Conservation (phyloP, 352 stramenopile genomes). For the Globisporangium splendens region DNA sequence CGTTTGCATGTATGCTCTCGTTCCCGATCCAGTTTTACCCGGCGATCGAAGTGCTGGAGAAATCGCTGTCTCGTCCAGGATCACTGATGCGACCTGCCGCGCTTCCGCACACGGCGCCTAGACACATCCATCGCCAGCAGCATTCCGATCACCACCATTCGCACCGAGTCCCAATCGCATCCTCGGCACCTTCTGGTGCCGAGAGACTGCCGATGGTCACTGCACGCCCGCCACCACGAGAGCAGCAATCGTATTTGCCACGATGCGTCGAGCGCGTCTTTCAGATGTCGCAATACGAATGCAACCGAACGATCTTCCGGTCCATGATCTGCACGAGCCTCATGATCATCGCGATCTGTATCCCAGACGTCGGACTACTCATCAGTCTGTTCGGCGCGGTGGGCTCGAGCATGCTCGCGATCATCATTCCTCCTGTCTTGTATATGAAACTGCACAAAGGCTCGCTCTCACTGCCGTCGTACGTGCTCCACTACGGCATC, state of each 20-base stretch:
- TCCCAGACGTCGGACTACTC: conserved; percentile 64
- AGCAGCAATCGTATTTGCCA: conserved; percentile 6
- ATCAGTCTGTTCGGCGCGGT: conserved; percentile 82
- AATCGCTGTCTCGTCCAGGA: conserved; percentile 42
- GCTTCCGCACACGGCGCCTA: conserved; percentile 20
- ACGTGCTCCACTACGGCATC: conserved; percentile 43
- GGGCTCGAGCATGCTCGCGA: conserved; percentile 76
- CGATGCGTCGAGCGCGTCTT: conserved; percentile 39
- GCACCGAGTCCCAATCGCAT: background rate
- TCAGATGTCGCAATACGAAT: conserved; percentile 65
- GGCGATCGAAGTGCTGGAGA: conserved; percentile 69
- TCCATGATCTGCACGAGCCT: conserved; percentile 78
- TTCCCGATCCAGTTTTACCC: conserved; percentile 85
- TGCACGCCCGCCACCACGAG: background rate
- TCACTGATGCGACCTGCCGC: conserved; percentile 34
- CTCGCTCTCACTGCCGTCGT: conserved; percentile 34
- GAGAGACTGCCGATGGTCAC: conserved; percentile 3
- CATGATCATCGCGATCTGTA: conserved; percentile 71
- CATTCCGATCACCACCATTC: background rate
- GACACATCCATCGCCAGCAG: background rate
- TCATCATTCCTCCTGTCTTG: conserved; percentile 68
- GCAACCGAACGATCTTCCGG: conserved; percentile 73
- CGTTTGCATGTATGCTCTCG: conserved; percentile 69
- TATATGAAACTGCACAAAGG: conserved; percentile 45
- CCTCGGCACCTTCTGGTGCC: background rate